Percentiles rank a stretch among this genome's conserved stretches.
These are phyloP conservation scores for Leishmania tarentolae DNA, from an alignment of 208 protist genomes.

Conservation along the genomic window DNA sequence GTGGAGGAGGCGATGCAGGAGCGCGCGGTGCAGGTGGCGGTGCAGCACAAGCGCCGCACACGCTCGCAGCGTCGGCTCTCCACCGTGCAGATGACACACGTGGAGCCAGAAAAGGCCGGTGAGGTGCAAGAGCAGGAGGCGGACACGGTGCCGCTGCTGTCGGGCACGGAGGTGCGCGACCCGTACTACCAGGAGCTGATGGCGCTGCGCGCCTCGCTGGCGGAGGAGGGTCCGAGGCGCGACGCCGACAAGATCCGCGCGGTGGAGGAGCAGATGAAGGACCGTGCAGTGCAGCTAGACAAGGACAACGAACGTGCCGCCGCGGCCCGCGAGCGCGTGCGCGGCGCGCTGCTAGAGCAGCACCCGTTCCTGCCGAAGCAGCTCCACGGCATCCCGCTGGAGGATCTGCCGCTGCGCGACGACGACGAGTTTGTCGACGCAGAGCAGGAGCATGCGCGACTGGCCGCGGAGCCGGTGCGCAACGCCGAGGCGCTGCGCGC, in stretches of 20 bases:
- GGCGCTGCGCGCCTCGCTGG: slow-evolving; percentile 32
- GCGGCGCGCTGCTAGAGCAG: not conserved
- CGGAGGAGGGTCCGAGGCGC: slow-evolving; percentile 7
- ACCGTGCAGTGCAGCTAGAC: slow-evolving; percentile 34
- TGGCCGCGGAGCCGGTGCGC: not conserved
- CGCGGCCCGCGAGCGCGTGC: not conserved
- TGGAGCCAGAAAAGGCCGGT: not conserved
- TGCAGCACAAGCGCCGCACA: not conserved
- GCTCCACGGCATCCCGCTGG: not conserved
- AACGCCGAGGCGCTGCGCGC: not conserved
- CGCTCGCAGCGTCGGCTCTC: not conserved
- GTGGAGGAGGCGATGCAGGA: slow-evolving; percentile 32
- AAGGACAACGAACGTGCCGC: slow-evolving; percentile 21
- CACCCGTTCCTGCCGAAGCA: slow-evolving; percentile 3
- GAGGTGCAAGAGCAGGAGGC: slow-evolving; percentile 23
- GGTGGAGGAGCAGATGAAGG: slow-evolving; percentile 50
- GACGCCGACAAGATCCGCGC: not conserved
- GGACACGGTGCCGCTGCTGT: slow-evolving; percentile 25
- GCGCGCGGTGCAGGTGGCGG: slow-evolving; percentile 28
- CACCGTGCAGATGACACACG: too few species aligned
- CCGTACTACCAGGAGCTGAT: slow-evolving; percentile 57
- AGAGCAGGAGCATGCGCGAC: not conserved
- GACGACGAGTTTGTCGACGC: not conserved
- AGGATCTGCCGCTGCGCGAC: not conserved
- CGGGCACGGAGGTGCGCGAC: slow-evolving; percentile 3